A percentile compares a stretch with the other conserved stretches of the same genome.
Conservation (phyloP, 805 yeast species). For the Candida endomychidarum region DNA sequence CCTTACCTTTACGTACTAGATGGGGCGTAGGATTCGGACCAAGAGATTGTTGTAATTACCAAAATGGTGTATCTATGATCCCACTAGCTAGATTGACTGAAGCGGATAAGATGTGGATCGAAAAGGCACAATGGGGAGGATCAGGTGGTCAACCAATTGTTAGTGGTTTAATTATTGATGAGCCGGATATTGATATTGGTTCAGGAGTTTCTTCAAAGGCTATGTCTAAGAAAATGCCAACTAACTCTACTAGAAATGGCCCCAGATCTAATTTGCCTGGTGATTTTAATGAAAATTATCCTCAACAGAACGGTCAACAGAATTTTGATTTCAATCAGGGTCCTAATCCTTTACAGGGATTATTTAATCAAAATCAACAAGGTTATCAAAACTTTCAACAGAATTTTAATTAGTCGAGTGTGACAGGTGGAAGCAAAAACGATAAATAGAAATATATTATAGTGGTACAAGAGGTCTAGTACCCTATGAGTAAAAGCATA, state of each 20-base stretch:
- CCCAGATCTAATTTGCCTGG: conserved; percentile 70
- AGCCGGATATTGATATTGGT: conserved; percentile 97
- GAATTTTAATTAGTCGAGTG: background rate
- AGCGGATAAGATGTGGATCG: conserved; percentile 89
- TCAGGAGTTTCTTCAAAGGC: conserved; percentile 92
- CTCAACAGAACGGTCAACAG: conserved; percentile 29
- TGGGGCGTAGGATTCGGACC: conserved; percentile 99
- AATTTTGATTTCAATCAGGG: conserved; percentile 26
- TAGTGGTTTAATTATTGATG: conserved; percentile 84
- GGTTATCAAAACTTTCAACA: conserved; percentile 14
- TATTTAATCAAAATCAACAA: conserved; percentile 26
- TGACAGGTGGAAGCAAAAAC: too few relatives aligned
- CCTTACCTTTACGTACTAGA: conserved; percentile 72
- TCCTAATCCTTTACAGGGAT: conserved; percentile 45
- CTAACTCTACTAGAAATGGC: conserved; percentile 81
- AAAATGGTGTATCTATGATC: conserved; percentile 82
- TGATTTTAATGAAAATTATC: conserved; percentile 39
- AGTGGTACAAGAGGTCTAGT: too few relatives aligned
- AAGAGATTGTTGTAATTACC: conserved; percentile 95
- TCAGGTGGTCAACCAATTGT: conserved; percentile 83
- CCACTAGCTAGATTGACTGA: conserved; percentile 89
- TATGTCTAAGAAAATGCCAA: conserved; percentile 88
- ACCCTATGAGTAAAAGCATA: too few relatives aligned
- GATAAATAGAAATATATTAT: too few relatives aligned
- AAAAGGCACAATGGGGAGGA: conserved; percentile 94